Evolutionary conservation across 495 filamentous ascomycete species (phyloP).

Genomic region (Annulohypoxylon stygium): DNA sequence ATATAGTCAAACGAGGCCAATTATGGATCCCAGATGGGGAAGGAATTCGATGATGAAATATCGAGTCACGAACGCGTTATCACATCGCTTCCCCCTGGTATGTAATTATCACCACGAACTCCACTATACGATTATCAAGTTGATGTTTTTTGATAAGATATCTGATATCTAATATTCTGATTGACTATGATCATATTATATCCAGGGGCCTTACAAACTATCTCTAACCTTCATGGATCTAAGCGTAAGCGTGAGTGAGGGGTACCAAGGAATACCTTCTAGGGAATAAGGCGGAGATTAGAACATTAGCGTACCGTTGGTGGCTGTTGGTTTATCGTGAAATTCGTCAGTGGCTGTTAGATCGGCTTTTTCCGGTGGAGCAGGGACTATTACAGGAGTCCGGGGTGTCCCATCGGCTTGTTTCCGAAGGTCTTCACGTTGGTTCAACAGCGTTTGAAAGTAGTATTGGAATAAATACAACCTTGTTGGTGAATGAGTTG

Average conservation of each 20-base stretch:
- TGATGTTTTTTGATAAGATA: conserved; percentile 19
- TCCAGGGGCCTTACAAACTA: conserved; percentile 3
- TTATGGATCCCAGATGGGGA: conserved; percentile 1
- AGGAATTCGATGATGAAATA: conserved; percentile 27
- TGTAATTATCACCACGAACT: conserved; percentile 17
- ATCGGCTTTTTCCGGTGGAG: conserved; percentile 6
- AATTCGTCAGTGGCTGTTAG: neutral
- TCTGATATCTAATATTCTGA: neutral
- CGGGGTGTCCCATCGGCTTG: conserved; percentile 5
- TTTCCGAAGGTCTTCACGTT: neutral
- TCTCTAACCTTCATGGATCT: neutral
- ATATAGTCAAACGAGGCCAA: conserved; percentile 15
- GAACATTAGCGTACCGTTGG: neutral
- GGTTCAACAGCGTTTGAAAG: neutral
- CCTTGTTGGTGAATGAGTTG: neutral
- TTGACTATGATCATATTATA: conserved; percentile 23
- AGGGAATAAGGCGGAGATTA: conserved; percentile 13
- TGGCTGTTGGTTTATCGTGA: neutral
- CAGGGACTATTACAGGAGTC: neutral
- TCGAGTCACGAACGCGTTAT: conserved; percentile 15
- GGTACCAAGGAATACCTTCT: conserved; percentile 4
- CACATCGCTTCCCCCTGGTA: neutral
- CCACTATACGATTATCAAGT: conserved; percentile 12
- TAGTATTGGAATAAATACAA: neutral
- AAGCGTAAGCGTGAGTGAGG: conserved; percentile 22